phyloP scores from a whole-genome alignment of 73 alveolate species.

The Stentor coeruleus region DNA sequence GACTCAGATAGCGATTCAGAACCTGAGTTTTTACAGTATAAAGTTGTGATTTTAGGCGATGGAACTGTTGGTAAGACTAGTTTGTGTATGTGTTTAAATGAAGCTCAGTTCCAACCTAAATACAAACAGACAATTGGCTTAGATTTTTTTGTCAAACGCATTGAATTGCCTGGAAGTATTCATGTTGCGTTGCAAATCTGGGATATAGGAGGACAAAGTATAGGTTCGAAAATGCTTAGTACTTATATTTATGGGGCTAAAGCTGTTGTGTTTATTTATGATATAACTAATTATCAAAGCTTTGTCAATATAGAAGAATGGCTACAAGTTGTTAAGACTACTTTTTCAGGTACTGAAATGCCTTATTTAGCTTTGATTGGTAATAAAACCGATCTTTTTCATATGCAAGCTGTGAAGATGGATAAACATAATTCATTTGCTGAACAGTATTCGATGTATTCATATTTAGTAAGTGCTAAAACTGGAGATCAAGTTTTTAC shows the following conservation, averaged over 20 bases:
- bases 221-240: slow-evolving; percentile 51
- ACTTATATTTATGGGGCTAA: slow-evolving; percentile 63
- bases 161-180: slow-evolving; percentile 49
- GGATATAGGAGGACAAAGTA: slow-evolving; percentile 63
- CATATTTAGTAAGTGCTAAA: slow-evolving; percentile 70
- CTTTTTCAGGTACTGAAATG: slow-evolving; percentile 47
- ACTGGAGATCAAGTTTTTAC: slow-evolving; percentile 75
- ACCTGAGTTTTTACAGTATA: slow-evolving; percentile 52
- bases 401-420: slow-evolving; percentile 54
- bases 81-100: slow-evolving; percentile 47
- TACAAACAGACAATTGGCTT: slow-evolving; percentile 64
- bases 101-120: slow-evolving; percentile 48
- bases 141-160: slow-evolving; percentile 54
- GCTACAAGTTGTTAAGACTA: slow-evolving; percentile 43
- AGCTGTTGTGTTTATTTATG: slow-evolving; percentile 54
- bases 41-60: slow-evolving; percentile 50
- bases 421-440: slow-evolving; percentile 42
- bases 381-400: slow-evolving; percentile 53
- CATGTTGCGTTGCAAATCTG: slow-evolving; percentile 49
- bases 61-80: slow-evolving; percentile 68
- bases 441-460: slow-evolving; percentile 32
- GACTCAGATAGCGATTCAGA: slow-evolving; percentile 42
- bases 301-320: slow-evolving; percentile 56
- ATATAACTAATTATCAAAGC: slow-evolving; percentile 53
- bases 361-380: slow-evolving; percentile 59